These are phyloP conservation scores for Anthoceros angustus DNA, from an alignment of 225 moss, liverwort and hornwort genomes.

Conservation along the genomic window DNA sequence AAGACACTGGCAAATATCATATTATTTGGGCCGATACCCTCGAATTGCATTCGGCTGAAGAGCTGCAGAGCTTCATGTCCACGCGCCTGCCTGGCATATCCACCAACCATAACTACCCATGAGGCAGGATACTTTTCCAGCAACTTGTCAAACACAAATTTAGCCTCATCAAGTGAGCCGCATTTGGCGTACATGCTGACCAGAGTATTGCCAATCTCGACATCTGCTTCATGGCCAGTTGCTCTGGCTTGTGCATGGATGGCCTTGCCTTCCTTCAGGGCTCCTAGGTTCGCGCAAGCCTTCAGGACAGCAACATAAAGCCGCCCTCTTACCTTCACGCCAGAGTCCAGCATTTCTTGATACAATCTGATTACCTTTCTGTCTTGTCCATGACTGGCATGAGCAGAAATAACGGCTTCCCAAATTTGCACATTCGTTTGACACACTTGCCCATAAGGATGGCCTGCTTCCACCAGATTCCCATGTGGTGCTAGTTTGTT, in stretches of 20 bases:
- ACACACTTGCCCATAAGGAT: neutral
- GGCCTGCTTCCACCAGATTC: too few species aligned
- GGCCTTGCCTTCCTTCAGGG: neutral
- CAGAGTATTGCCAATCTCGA: neutral
- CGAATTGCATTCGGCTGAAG: neutral
- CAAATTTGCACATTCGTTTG: neutral
- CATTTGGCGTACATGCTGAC: neutral
- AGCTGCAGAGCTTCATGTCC: neutral
- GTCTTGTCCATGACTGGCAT: neutral
- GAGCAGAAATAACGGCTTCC: neutral
- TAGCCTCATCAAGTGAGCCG: neutral
- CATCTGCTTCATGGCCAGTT: neutral
- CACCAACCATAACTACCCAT: neutral
- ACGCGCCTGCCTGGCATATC: neutral
- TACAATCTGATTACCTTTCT: neutral
- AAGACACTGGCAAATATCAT: neutral
- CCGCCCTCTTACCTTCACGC: neutral
- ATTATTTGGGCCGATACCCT: neutral
- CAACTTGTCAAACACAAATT: too few species aligned
- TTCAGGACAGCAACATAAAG: neutral
- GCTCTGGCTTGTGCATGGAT: neutral
- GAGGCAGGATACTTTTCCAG: neutral
- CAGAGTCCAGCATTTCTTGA: neutral
- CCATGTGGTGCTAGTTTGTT: too few species aligned
- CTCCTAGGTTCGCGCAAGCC: neutral